Percentiles rank a stretch among this genome's conserved stretches.
These are phyloP conservation scores for Pichia sp. DNA, from an alignment of 1,139 yeast genomes.

Conservation along the genomic window DNA sequence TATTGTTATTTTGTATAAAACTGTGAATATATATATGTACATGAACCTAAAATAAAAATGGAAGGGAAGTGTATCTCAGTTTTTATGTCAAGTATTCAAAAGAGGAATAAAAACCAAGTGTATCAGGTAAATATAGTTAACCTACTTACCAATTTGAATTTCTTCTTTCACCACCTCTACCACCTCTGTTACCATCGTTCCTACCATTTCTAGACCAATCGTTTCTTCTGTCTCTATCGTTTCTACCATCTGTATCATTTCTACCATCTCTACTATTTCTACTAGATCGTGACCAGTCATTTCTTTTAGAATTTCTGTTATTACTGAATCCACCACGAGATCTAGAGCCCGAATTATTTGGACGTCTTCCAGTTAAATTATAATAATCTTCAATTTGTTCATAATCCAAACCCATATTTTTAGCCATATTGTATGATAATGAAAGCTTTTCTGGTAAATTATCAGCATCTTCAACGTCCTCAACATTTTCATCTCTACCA, in stretches of 20 bases:
- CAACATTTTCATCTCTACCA: constrained; percentile 1
- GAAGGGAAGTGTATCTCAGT: background rate
- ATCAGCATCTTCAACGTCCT: constrained; percentile 3
- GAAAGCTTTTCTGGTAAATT: constrained; percentile 2
- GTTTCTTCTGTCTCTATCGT: constrained; percentile 5
- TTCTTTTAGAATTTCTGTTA: constrained; percentile 15
- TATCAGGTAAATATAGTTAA: background rate
- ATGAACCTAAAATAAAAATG: background rate
- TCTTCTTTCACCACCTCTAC: constrained; percentile 1
- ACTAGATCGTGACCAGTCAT: constrained; percentile 12
- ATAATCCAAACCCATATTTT: constrained; percentile 14
- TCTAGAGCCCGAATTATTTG: constrained; percentile 6
- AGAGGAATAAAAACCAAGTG: too few relatives aligned
- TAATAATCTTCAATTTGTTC: constrained; percentile 12
- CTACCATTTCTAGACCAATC: background rate
- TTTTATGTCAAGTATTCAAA: background rate
- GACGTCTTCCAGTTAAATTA: constrained; percentile 15
- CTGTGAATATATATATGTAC: background rate
- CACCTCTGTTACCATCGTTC: background rate
- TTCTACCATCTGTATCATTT: constrained; percentile 7
- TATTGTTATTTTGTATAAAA: background rate
- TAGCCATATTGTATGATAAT: constrained; percentile 13
- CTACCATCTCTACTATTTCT: constrained; percentile 8
- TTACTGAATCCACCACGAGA: constrained; percentile 12
- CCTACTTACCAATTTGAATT: constrained; percentile 7